A percentile compares a stretch with the other conserved stretches of the same genome.
Conservation (phyloP, 2,329 filamentous ascomycete genomes). For the Mollisiaceae sp. region DNA sequence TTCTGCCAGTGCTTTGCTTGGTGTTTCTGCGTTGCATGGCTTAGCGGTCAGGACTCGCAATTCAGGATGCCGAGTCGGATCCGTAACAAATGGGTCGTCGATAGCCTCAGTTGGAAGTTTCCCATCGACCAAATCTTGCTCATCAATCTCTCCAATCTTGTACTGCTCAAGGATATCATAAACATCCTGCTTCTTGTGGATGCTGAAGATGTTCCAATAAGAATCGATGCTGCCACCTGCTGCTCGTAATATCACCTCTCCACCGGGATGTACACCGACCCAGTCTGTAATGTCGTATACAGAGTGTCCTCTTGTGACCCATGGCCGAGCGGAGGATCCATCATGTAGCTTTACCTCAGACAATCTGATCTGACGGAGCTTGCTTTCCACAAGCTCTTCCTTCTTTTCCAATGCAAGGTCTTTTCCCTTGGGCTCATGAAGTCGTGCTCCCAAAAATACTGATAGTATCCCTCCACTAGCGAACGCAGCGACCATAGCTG, state of each 20-base stretch:
- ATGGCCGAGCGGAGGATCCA: neutral
- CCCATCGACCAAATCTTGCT: constrained; percentile 3
- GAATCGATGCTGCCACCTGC: neutral
- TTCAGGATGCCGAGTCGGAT: neutral
- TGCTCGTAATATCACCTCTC: neutral
- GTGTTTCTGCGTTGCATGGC: constrained; percentile 2
- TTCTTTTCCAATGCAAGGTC: neutral
- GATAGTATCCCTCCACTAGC: constrained; percentile 1
- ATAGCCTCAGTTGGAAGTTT: constrained; percentile 4
- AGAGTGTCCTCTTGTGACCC: neutral
- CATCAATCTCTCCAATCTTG: constrained; percentile 6
- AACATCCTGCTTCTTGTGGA: constrained; percentile 8
- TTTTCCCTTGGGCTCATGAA: neutral
- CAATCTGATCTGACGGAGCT: neutral
- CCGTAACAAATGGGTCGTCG: neutral
- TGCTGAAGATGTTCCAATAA: constrained; percentile 6
- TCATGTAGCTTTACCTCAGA: neutral
- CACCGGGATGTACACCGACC: neutral
- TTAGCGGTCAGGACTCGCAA: neutral
- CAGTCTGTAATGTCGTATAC: constrained; percentile 5
- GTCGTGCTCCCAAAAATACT: neutral
- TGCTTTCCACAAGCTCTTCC: neutral
- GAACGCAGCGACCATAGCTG: neutral
- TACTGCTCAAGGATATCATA: constrained; percentile 8
- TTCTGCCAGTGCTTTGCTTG: neutral